Evolutionary conservation across 208 protist species (phyloP).

Genomic region (Trypanosoma mega): DNA sequence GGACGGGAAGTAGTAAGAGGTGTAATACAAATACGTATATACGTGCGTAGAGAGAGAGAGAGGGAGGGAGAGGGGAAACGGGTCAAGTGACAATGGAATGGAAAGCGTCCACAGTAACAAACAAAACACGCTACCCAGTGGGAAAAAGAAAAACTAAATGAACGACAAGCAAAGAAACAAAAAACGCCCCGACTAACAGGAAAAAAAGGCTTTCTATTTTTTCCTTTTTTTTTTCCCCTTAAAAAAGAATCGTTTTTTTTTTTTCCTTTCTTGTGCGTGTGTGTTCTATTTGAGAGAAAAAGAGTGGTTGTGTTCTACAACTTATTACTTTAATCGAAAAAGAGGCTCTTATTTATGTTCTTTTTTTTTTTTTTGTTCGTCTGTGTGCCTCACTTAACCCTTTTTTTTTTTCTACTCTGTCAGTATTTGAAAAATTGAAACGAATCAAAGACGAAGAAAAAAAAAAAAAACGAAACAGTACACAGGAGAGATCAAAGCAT

Average conservation of each 20-base stretch:
- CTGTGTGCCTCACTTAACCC: not conserved
- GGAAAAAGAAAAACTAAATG: conserved; percentile 6
- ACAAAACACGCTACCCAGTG: no score
- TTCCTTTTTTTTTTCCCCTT: not conserved
- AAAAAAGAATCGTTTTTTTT: not conserved
- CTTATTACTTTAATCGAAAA: no score
- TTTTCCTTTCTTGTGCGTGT: not conserved
- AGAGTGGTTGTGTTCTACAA: no score
- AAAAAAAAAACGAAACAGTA: not conserved
- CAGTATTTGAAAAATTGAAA: conserved; percentile 13
- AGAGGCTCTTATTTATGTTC: no score
- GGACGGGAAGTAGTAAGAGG: no score
- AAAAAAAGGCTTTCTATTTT: not conserved
- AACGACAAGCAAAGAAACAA: not conserved
- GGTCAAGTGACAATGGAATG: no score
- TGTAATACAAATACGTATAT: no score
- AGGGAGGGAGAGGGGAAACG: no score
- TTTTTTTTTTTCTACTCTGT: no score
- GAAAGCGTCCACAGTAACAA: no score
- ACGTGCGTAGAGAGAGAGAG: no score
- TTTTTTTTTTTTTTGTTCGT: not conserved
- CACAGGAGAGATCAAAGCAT: not conserved
- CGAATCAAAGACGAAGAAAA: conserved; percentile 18
- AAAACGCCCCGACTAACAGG: not conserved
- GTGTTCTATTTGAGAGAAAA: no score